These are phyloP conservation scores for Paralagenidium karlingii DNA, from an alignment of 352 stramenopile genomes.

Conservation along the genomic window DNA sequence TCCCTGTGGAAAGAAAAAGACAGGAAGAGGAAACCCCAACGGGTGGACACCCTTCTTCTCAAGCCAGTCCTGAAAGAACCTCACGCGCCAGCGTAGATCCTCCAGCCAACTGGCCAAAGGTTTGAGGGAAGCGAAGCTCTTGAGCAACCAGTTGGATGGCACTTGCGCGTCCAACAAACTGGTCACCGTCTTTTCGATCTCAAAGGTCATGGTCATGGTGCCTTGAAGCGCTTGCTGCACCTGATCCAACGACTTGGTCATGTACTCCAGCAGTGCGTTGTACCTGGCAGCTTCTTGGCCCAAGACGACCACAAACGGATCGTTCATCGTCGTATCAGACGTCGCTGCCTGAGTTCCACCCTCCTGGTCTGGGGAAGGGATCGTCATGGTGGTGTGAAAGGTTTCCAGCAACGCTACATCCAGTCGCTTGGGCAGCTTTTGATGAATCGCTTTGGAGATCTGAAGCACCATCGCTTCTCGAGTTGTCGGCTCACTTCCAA, in stretches of 20 bases:
- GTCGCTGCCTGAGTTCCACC: not conserved
- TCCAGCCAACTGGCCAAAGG: slow-evolving; percentile 40
- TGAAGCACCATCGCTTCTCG: too few relatives aligned
- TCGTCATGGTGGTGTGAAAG: too few relatives aligned
- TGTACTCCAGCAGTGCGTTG: slow-evolving; percentile 23
- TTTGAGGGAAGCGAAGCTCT: slow-evolving; percentile 14
- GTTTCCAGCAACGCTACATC: too few relatives aligned
- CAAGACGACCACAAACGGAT: slow-evolving; percentile 51
- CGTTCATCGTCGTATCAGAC: slow-evolving; percentile 4
- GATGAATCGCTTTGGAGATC: too few relatives aligned
- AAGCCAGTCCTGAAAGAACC: slow-evolving; percentile 48
- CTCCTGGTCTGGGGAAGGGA: not conserved
- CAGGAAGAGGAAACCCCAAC: slow-evolving; percentile 50
- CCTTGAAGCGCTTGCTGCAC: slow-evolving; percentile 49
- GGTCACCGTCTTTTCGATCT: slow-evolving; percentile 34
- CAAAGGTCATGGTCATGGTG: slow-evolving; percentile 32
- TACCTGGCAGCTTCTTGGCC: slow-evolving; percentile 48
- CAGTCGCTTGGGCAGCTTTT: too few relatives aligned
- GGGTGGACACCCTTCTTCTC: slow-evolving; percentile 8
- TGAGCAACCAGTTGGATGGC: slow-evolving; percentile 28
- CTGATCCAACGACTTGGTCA: slow-evolving; percentile 22
- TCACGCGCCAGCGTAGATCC: slow-evolving; percentile 33
- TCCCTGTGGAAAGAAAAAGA: slow-evolving; percentile 63
- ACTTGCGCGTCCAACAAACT: slow-evolving; percentile 38
- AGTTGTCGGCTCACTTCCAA: too few relatives aligned